Percentiles rank a stretch among this genome's conserved stretches.
These are phyloP conservation scores for Solanum hybrid DNA, from an alignment of 305 asterid species.

Conservation along the genomic window DNA sequence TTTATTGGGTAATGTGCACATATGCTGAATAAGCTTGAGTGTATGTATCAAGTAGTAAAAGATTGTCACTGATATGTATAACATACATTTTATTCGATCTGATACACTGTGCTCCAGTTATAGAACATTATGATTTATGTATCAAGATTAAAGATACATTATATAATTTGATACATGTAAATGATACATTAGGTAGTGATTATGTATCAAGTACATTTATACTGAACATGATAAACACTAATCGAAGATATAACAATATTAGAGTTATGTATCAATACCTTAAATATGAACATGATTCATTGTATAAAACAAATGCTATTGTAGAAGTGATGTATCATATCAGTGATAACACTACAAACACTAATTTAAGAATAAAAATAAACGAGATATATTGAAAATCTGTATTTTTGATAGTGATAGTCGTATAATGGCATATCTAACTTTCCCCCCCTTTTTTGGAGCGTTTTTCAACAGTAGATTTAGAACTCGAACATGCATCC, in stretches of 20 bases:
- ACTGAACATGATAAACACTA: too few relatives aligned
- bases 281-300: not conserved
- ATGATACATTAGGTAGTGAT: too few relatives aligned
- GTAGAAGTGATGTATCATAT: not conserved
- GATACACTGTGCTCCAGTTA: too few relatives aligned
- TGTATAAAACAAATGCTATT: too few relatives aligned
- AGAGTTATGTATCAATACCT: too few relatives aligned
- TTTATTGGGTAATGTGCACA: not conserved
- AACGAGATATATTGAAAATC: not conserved
- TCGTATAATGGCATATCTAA: not conserved
- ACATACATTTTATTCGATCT: not conserved
- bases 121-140: too few relatives aligned
- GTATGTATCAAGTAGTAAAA: not conserved
- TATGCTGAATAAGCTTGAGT: not conserved
- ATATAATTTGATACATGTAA: too few relatives aligned
- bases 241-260: too few relatives aligned
- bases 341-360: too few relatives aligned
- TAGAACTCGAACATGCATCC: not conserved
- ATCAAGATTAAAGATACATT: too few relatives aligned
- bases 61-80: not conserved
- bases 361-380: not conserved
- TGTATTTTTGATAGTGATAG: not conserved
- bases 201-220: too few relatives aligned
- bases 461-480: not conserved
- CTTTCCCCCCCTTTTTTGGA: not conserved